Evolutionary conservation across 148 eudicot genomes (phyloP).

Genomic region (Cornus florida): DNA sequence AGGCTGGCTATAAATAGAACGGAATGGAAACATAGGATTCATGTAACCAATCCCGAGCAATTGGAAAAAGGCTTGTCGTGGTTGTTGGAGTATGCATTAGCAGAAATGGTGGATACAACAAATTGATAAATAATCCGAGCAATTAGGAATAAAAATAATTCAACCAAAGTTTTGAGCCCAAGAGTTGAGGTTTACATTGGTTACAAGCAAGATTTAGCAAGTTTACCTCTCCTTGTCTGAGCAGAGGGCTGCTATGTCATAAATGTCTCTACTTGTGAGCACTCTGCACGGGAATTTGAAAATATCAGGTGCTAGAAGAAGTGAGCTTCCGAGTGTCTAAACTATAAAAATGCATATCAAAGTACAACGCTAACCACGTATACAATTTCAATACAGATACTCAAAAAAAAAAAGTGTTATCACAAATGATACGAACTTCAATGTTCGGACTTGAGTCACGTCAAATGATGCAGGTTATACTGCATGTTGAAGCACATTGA

Average conservation of each 20-base stretch:
- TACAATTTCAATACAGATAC: background rate
- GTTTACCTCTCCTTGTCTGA: slow-evolving; percentile 61
- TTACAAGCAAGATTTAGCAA: slow-evolving; percentile 4
- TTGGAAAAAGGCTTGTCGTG: too few relatives aligned
- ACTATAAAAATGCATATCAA: background rate
- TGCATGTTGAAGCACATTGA: background rate
- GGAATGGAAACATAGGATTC: too few relatives aligned
- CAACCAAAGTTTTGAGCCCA: background rate
- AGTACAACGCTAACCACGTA: background rate
- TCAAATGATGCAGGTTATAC: background rate
- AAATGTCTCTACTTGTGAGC: slow-evolving; percentile 67
- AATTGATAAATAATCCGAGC: too few relatives aligned
- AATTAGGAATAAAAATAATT: background rate
- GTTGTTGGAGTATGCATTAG: too few relatives aligned
- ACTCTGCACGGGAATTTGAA: slow-evolving; percentile 42
- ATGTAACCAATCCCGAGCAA: too few relatives aligned
- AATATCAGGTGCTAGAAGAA: background rate
- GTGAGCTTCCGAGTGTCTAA: background rate
- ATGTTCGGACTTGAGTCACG: background rate
- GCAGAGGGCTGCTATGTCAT: slow-evolving; percentile 86
- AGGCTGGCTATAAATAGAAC: too few relatives aligned
- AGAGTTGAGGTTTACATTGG: background rate
- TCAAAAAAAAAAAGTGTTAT: background rate
- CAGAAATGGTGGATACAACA: slow-evolving; percentile 9
- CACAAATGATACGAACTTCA: background rate